phyloP scores from a whole-genome alignment of 2,329 filamentous ascomycete genomes.

The Simplicillium sp. region DNA sequence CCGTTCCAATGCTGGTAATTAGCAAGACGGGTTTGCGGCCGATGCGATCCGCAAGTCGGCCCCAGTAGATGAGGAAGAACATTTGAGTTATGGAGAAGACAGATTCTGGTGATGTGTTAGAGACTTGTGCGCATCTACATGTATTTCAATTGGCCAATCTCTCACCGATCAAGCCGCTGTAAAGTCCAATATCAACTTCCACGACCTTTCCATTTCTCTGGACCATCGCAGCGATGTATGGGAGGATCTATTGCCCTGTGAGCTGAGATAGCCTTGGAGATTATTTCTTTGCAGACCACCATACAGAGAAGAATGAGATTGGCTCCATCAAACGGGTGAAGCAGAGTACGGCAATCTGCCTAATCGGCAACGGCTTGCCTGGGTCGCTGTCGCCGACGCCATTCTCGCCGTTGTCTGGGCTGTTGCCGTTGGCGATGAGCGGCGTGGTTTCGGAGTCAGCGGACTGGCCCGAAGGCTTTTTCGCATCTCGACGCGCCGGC shows the following conservation, averaged over 20 bases:
- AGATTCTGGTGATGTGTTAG: slow-evolving; percentile 30
- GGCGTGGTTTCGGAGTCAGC: not conserved
- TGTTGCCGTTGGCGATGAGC: not conserved
- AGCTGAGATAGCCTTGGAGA: too few species aligned
- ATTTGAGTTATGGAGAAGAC: slow-evolving; percentile 70
- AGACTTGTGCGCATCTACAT: too few species aligned
- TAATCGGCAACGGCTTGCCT: not conserved
- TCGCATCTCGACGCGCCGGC: too few species aligned
- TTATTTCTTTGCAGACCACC: too few species aligned
- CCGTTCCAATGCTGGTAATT: slow-evolving; percentile 53
- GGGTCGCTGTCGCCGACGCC: not conserved
- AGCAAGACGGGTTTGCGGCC: slow-evolving; percentile 68
- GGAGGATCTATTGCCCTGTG: slow-evolving; percentile 45
- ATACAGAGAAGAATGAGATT: slow-evolving; percentile 60
- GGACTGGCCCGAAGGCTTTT: not conserved
- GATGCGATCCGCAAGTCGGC: slow-evolving; percentile 48
- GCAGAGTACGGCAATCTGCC: slow-evolving; percentile 63
- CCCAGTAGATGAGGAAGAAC: slow-evolving; percentile 69
- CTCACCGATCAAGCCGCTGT: slow-evolving; percentile 55
- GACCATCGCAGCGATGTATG: slow-evolving; percentile 73
- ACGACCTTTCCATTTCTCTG: slow-evolving; percentile 51
- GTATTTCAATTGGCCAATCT: too few species aligned
- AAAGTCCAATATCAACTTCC: slow-evolving; percentile 64
- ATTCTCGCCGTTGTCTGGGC: not conserved
- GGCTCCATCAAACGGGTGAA: slow-evolving; percentile 65